Percentiles rank a stretch among this genome's conserved stretches.
phyloP scores from a whole-genome alignment of 2,329 filamentous ascomycete species.

The Fusarium subtropicale region DNA sequence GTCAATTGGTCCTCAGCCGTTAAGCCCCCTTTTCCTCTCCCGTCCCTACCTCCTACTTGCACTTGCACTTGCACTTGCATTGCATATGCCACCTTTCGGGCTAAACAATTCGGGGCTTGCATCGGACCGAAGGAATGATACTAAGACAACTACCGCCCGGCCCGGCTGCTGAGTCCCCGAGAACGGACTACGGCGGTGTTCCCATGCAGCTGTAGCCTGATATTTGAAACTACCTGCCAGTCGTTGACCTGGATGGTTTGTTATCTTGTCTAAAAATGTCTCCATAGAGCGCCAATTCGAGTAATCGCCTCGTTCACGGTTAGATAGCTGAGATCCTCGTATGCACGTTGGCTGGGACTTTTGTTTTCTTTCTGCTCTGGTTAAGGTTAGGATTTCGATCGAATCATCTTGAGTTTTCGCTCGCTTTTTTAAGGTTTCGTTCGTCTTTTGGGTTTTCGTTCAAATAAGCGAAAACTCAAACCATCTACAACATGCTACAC shows the following conservation, averaged over 20 bases:
- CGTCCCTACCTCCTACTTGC: background rate
- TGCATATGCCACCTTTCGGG: background rate
- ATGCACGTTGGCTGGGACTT: background rate
- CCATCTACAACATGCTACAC: background rate
- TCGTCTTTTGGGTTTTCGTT: too few relatives aligned
- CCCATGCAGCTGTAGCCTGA: background rate
- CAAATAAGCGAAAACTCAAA: background rate
- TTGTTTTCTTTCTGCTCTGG: background rate
- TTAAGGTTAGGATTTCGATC: background rate
- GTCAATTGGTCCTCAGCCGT: background rate
- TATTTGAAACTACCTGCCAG: background rate
- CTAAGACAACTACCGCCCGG: background rate
- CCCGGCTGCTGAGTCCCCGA: background rate
- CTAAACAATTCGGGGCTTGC: background rate
- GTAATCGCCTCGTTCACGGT: background rate
- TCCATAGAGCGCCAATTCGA: background rate
- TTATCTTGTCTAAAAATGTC: background rate
- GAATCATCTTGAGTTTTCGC: background rate
- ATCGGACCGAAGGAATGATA: background rate
- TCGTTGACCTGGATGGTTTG: background rate
- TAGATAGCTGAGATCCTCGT: background rate
- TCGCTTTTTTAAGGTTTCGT: too few relatives aligned
- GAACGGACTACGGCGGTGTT: background rate
- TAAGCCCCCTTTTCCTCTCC: background rate
- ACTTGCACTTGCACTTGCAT: background rate